These are phyloP conservation scores for Ampelocalamus luodianensis DNA, from an alignment of 176 grass and related monocot genomes.

Conservation along the genomic window DNA sequence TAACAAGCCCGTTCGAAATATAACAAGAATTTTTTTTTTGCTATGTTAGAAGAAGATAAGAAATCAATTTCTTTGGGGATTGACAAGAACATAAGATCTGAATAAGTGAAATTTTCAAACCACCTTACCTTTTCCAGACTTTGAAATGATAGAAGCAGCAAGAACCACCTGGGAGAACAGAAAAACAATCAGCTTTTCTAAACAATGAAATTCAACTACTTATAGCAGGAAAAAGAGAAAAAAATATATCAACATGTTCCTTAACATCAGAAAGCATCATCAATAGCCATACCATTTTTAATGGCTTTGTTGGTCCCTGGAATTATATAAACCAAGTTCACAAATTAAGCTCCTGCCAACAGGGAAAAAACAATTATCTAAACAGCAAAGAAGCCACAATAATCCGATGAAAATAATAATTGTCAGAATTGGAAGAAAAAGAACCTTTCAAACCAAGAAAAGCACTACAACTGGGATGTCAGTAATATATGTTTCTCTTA, in stretches of 20 bases:
- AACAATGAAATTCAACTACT: not conserved
- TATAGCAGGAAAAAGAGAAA: slow-evolving; percentile 4
- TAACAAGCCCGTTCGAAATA: not conserved
- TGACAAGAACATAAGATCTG: not conserved
- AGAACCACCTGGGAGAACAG: slow-evolving; percentile 67
- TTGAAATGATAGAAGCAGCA: slow-evolving; percentile 76
- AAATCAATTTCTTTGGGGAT: not conserved
- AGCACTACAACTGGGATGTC: not conserved
- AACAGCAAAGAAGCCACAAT: not conserved
- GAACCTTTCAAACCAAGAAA: not conserved
- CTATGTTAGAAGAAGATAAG: not conserved
- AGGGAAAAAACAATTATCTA: slow-evolving; percentile 17
- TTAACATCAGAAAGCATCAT: not conserved
- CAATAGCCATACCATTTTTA: slow-evolving; percentile 43
- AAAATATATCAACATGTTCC: not conserved
- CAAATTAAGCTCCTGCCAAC: slow-evolving; percentile 20
- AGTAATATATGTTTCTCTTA: not conserved
- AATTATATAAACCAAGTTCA: not conserved
- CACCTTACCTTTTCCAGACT: slow-evolving; percentile 75
- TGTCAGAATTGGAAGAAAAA: not conserved
- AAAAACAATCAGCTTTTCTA: slow-evolving; percentile 2
- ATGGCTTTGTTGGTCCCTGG: not conserved
- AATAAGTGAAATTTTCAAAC: slow-evolving; percentile 27
- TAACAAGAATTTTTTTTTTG: not conserved
- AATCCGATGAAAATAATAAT: not conserved